These are phyloP conservation scores for Chaetomium sp. DNA, from an alignment of 2,329 filamentous ascomycete species.

Conservation along the genomic window DNA sequence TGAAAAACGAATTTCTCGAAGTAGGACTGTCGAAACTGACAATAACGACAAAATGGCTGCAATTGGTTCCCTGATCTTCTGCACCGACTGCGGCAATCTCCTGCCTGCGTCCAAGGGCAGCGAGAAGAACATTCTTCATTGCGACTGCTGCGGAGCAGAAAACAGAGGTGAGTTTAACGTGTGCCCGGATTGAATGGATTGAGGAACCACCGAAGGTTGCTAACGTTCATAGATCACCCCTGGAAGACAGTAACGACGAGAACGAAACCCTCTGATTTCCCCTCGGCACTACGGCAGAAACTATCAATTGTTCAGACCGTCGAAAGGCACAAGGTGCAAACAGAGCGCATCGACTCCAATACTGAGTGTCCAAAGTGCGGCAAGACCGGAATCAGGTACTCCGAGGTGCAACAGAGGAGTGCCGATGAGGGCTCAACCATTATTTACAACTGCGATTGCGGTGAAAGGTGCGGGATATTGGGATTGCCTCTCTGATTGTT, in stretches of 20 bases:
- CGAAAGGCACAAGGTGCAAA: conserved; percentile 74
- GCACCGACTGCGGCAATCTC: conserved; percentile 87
- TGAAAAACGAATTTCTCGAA: not conserved
- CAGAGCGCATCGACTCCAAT: conserved; percentile 63
- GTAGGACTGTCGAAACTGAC: not conserved
- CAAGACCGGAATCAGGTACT: conserved; percentile 78
- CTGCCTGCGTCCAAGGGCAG: conserved; percentile 79
- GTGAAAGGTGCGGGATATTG: conserved; percentile 67
- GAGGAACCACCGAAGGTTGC: not conserved
- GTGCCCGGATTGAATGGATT: not conserved
- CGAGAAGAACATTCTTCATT: conserved; percentile 73
- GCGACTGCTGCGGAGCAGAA: conserved; percentile 82
- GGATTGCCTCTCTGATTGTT: not conserved
- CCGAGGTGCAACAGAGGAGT: conserved; percentile 81
- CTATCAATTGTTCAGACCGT: conserved; percentile 83
- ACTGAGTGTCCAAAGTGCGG: conserved; percentile 81
- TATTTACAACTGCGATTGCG: conserved; percentile 87
- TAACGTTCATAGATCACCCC: conserved; percentile 27
- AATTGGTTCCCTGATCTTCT: conserved; percentile 90
- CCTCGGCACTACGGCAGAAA: conserved; percentile 84
- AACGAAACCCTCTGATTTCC: conserved; percentile 89
- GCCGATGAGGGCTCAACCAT: conserved; percentile 95
- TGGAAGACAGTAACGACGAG: conserved; percentile 67
- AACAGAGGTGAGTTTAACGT: conserved; percentile 67
- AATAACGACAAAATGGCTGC: conserved; percentile 65